Percentiles rank a stretch among this genome's conserved stretches.
Conservation (phyloP, 257 asterid species). For the Salvia miltiorrhiza region DNA sequence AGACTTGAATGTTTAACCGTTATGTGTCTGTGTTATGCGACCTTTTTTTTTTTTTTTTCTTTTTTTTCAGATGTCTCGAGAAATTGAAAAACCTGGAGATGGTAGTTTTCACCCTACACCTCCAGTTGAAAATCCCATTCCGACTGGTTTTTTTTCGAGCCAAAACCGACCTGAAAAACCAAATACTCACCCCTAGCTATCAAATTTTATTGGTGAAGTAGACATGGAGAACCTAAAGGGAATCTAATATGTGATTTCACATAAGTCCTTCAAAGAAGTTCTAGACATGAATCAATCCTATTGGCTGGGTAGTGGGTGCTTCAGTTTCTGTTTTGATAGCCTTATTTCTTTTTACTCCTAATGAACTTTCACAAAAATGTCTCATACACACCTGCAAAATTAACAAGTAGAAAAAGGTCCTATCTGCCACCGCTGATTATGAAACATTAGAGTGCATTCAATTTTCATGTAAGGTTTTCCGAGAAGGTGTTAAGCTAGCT, state of each 20-base stretch:
- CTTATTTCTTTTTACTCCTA: not conserved
- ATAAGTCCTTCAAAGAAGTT: not conserved
- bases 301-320: not conserved
- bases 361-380: not conserved
- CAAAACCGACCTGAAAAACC: no score
- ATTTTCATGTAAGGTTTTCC: not conserved
- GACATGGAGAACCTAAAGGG: not conserved
- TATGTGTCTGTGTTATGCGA: no score
- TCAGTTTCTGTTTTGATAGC: not conserved
- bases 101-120: no score
- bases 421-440: slow-evolving; percentile 5
- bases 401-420: not conserved
- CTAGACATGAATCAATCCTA: not conserved
- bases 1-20: no score
- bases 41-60: no score
- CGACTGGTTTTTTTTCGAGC: no score
- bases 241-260: not conserved
- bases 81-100: no score
- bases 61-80: no score
- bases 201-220: not conserved
- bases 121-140: no score
- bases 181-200: no score
- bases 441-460: slow-evolving; percentile 7
- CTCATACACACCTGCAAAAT: not conserved
- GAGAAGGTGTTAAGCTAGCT: not conserved